Conservation (phyloP, 108 stramenopile genomes). For the Mayamaea pseudoterrestris region DNA sequence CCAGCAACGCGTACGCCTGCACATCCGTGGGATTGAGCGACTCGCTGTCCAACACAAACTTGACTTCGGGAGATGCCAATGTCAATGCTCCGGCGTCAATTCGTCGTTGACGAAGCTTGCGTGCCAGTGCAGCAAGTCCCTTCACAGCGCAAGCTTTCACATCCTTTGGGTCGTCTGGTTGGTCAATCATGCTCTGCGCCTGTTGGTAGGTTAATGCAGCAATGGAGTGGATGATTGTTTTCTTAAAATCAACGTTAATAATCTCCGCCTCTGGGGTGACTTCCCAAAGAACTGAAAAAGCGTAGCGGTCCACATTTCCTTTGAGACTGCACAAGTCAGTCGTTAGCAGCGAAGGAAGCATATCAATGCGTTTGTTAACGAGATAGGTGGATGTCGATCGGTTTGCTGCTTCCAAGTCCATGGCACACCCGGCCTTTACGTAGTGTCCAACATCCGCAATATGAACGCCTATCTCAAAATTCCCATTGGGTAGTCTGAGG, state of each 20-base stretch:
- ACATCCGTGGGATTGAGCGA: conserved; percentile 97
- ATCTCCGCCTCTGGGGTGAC: conserved; percentile 80
- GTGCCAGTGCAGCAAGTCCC: conserved; percentile 68
- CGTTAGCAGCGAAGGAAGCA: conserved; percentile 91
- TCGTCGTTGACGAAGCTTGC: conserved; percentile 75
- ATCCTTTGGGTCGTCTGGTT: conserved; percentile 54
- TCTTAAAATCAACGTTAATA: conserved; percentile 83
- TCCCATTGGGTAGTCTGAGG: conserved; percentile 80
- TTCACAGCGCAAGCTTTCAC: conserved; percentile 81
- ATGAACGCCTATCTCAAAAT: conserved; percentile 92
- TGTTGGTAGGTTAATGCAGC: conserved; percentile 94
- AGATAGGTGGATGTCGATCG: conserved; percentile 97
- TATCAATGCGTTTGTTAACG: conserved; percentile 93
- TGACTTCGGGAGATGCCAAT: conserved; percentile 95
- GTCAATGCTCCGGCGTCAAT: conserved; percentile 95
- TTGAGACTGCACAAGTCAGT: conserved; percentile 94
- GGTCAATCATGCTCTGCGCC: conserved; percentile 89
- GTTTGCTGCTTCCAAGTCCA: conserved; percentile 93
- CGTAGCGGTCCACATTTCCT: conserved; percentile 85
- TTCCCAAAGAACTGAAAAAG: conserved; percentile 90
- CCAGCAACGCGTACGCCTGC: conserved; percentile 77
- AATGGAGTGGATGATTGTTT: conserved; percentile 89
- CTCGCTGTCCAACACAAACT: conserved; percentile 93
- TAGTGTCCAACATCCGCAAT: conserved; percentile 99
- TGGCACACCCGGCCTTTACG: conserved; percentile 79